Base-by-base conservation (phyloP, 495 filamentous ascomycete species). In the Penicillium mononematosum region DNA sequence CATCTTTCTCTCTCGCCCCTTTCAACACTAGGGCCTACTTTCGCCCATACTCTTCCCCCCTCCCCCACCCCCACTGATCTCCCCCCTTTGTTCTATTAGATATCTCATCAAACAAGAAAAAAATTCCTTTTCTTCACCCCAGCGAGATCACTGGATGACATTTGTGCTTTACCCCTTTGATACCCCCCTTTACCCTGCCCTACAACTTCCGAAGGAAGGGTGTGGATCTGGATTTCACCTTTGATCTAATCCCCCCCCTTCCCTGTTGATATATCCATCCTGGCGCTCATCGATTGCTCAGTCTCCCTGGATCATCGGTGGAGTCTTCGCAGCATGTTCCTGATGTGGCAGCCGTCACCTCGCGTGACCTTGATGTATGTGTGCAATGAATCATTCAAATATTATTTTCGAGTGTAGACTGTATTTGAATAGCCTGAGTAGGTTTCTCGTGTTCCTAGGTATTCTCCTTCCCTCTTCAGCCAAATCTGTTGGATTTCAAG, bases 281-380 rank as follows among this genome's bases (percentile, higher is more conserved):
- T 75, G 73, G 73, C 73, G 73, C 73, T 73, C 71, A 70, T 73
- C 65, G 56, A 58, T 60, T 58, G 43, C 55, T 47, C 48, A 38
- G 41, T 9, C 38, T 31, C 27, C 17, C n/a, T 27, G 22, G 11
- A 43, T 14, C 52, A 54, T 46, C 17, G 42, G 27, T 19, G 43
- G 53, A 57, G 31, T 41, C 24, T 36, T 52, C 27, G 38, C 24
- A 50, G 50, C 48, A 46, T 48, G 45, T 59, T 47, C 43, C 44
- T 29, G 63, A 59, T 60, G 66, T 76, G 73, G 73, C 73, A 76
- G 73, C 73, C 73, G 73, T 76, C 70, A 69, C 71, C 67, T 52
- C n/a, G 45, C 25, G 64, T 67, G 66, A 65, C 59, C 34, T 55
- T 58, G 56, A 48, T 58, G 56, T 62, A 53, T 58, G 59, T 51